Base-by-base conservation (phyloP, 805 yeast genomes). In the Ogataea saltuana region DNA sequence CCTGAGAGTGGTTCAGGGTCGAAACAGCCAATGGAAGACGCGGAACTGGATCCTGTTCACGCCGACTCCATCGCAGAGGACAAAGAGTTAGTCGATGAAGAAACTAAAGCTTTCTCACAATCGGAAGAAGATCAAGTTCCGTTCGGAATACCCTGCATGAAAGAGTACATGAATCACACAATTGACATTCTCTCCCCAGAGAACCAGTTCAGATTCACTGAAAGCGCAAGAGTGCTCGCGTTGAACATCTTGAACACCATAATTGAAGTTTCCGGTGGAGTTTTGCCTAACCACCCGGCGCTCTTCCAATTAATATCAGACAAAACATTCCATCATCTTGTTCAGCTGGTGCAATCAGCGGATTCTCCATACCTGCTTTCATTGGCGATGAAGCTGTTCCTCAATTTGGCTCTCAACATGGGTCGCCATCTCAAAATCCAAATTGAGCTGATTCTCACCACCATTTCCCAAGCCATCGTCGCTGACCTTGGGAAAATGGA, bases 141-240 rank as follows among this genome's bases (percentile, higher is more conserved):
- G 10, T 89, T 79, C 61, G 95, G 91, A 5, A 68, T 88, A 7
- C 74, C 81, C 10, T 83, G 93, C 34, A 78, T 88, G 51, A 79
- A 83, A 52, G 95, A 88, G 55, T 85, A 83, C 52, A 64, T 89
- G 51, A 81, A 83, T 10, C 81, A 88, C 27, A 71, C 91, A 30
- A 76, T 88, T 11, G 84, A 93, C 1, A 79, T 90, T 63, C 72
- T 90, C 25, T 81, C 93, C 9, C 95, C 96, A 0, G 79, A 83
- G 26, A 85, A 88, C 55, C 88, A 85, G 58, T 78, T 79, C 55
- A 88, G 86, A 55, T 93, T 88, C 56, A 86, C 91, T 49, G 97
- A 91, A 61, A 75, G 88, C 20, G 83, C 97, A 0, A 77, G 96
- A 44, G 83, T 87, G 11, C 80, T 91, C 67, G 93, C 96, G 0